Evolutionary conservation across 352 stramenopile genomes (phyloP), one percentile per base, ranked within the genome.

Genomic region (Thalassiosira mediterranea): DNA sequence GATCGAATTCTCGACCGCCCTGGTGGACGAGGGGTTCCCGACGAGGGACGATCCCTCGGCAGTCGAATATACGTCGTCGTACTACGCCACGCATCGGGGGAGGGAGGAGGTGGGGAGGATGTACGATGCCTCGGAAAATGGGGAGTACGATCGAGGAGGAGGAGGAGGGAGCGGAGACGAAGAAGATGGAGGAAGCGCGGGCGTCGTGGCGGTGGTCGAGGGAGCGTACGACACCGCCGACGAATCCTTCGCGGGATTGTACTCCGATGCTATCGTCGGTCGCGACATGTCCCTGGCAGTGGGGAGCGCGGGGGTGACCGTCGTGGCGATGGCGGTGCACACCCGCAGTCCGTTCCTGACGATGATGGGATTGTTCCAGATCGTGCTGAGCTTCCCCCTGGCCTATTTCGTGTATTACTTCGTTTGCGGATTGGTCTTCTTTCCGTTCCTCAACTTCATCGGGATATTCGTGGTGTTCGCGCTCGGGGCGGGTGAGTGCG

Each of bases 381-480:
- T 83, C 19, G 51, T 79, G 31, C 25, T 79, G 5, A 72, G 29
- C 51, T 75, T 83, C 13, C 74, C 74, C 17, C 31, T 83, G 11
- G 40, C 67, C 3, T 83, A 72, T 40, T 79, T 75, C 51, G 61
- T 79, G 0, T 79, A 83, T 42, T 60, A 64, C 3, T 68, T 83
- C 25, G 34, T 79, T 66, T 51, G 29, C 13, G 59, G 64, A 29
- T 29, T 79, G 4, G 57, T 58, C 1, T 83, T 79, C 47, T 84
- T 84, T 44, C 76, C 76, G 13, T 84, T 84, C 49, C 44, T 84
- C 25, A 84, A 84, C 70, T 80, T 77, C 53, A 80, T 80, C 53
- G 69, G 63, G 15, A 60, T 80, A 19, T 84, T 84, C 72, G 76
- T 84, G 1, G 58, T 72, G 5, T 79, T 79, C 56, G 69, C 76